Percentiles rank a stretch among this genome's conserved stretches.
These are phyloP conservation scores for Coleophoma cylindrospora DNA, from an alignment of 2,329 filamentous ascomycete genomes.

Conservation along the genomic window DNA sequence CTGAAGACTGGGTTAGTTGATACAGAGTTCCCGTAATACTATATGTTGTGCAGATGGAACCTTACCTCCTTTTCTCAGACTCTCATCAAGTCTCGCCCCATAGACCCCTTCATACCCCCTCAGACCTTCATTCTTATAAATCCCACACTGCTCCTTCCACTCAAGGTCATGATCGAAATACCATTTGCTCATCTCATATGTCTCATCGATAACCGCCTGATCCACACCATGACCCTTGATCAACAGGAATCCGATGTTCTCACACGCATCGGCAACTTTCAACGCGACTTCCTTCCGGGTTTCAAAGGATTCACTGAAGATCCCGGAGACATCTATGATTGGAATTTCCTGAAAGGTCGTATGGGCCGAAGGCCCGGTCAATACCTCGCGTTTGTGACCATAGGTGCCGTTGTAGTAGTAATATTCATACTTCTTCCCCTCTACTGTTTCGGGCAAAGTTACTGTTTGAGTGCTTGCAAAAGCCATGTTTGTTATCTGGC, in stretches of 20 bases:
- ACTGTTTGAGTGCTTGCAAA: too few relatives aligned
- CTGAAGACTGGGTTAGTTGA: not conserved
- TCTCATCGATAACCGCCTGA: not conserved
- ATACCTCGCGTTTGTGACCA: not conserved
- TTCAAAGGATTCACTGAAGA: conserved; percentile 1
- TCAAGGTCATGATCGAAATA: not conserved
- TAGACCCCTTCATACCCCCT: conserved; percentile 10
- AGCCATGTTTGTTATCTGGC: too few relatives aligned
- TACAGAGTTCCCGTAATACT: not conserved
- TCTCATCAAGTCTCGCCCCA: not conserved
- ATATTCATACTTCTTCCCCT: not conserved
- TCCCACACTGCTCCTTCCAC: conserved; percentile 5
- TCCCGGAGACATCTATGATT: not conserved
- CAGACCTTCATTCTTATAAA: conserved; percentile 7
- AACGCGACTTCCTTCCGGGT: not conserved
- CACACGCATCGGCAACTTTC: not conserved
- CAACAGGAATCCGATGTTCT: not conserved
- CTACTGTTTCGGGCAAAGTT: not conserved
- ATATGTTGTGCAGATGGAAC: not conserved
- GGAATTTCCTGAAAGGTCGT: conserved; percentile 2
- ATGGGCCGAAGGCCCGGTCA: not conserved
- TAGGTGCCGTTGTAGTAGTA: not conserved
- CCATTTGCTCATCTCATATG: not conserved
- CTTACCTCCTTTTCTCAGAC: not conserved
- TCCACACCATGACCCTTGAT: conserved; percentile 1